Percentiles rank a stretch among this genome's conserved stretches.
Evolutionary conservation across 768 basidiomycete genomes (phyloP).

Genomic region (Piloderma croceum): DNA sequence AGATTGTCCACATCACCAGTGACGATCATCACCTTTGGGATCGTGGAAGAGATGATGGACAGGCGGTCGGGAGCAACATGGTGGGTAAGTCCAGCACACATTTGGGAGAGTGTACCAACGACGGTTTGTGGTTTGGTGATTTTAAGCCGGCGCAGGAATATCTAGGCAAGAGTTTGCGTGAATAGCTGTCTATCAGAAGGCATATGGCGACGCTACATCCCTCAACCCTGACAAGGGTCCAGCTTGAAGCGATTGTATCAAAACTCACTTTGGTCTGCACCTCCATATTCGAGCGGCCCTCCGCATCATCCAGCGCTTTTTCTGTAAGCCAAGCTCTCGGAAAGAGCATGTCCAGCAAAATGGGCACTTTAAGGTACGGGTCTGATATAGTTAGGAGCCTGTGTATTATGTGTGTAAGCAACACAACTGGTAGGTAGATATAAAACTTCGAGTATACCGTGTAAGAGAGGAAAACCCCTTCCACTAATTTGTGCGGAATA

Average conservation of each 20-base stretch:
- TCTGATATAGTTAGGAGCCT: conserved; percentile 37
- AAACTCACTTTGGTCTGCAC: conserved; percentile 55
- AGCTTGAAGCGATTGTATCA: too few species aligned
- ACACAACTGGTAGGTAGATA: conserved; percentile 5
- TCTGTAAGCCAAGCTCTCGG: conserved; percentile 56
- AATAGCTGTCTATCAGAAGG: not conserved
- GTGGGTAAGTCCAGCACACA: conserved; percentile 64
- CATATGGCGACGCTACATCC: conserved; percentile 9
- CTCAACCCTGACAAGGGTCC: too few species aligned
- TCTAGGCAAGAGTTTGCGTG: not conserved
- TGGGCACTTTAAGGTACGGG: conserved; percentile 40
- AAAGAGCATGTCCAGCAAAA: conserved; percentile 54
- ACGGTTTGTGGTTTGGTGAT: conserved; percentile 55
- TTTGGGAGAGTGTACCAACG: conserved; percentile 65
- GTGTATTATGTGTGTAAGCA: conserved; percentile 23
- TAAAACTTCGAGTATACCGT: conserved; percentile 19
- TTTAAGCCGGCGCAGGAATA: conserved; percentile 43
- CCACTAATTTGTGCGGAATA: conserved; percentile 26
- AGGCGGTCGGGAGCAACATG: conserved; percentile 46
- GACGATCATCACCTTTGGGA: conserved; percentile 65
- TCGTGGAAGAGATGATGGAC: conserved; percentile 40
- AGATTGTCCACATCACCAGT: conserved; percentile 65
- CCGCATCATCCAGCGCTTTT: conserved; percentile 44
- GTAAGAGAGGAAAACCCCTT: conserved; percentile 32
- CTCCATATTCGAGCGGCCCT: conserved; percentile 60